Conservation (phyloP, 768 basidiomycete species). For the Pulveroboletus frians region DNA sequence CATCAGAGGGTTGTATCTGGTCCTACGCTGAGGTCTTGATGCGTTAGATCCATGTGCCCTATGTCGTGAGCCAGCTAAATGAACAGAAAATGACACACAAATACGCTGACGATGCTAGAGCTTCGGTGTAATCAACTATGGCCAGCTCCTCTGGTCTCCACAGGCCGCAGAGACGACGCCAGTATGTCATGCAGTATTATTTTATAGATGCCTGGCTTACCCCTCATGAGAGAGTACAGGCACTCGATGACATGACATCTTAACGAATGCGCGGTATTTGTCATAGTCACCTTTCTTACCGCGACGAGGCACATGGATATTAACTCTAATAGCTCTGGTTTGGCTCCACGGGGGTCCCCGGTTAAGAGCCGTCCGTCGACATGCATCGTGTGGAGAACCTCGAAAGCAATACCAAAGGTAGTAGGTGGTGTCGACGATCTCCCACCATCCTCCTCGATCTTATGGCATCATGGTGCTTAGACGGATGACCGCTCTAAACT, state of each 20-base stretch:
- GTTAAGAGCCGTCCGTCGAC: conserved; percentile 22
- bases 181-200: neutral
- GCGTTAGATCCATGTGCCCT: conserved; percentile 34
- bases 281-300: conserved; percentile 43
- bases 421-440: conserved; percentile 45
- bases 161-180: conserved; percentile 21
- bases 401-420: conserved; percentile 60
- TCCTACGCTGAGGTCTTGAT: conserved; percentile 52
- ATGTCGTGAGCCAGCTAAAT: conserved; percentile 57
- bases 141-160: conserved; percentile 62
- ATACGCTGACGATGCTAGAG: conserved; percentile 58
- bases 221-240: conserved; percentile 38
- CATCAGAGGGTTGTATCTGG: conserved; percentile 41
- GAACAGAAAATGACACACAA: conserved; percentile 62
- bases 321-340: conserved; percentile 59
- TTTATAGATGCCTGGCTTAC: conserved; percentile 7
- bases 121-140: conserved; percentile 58
- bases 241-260: conserved; percentile 16
- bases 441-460: conserved; percentile 34
- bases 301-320: conserved; percentile 53
- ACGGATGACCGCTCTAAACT: conserved; percentile 45
- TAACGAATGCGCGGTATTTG: conserved; percentile 14
- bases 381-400: conserved; percentile 28
- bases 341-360: conserved; percentile 57
- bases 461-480: conserved; percentile 40